A percentile compares a stretch with the other conserved stretches of the same genome.
Evolutionary conservation across 169 alveolate genomes (phyloP).

Genomic region (Eimeria maxima): DNA sequence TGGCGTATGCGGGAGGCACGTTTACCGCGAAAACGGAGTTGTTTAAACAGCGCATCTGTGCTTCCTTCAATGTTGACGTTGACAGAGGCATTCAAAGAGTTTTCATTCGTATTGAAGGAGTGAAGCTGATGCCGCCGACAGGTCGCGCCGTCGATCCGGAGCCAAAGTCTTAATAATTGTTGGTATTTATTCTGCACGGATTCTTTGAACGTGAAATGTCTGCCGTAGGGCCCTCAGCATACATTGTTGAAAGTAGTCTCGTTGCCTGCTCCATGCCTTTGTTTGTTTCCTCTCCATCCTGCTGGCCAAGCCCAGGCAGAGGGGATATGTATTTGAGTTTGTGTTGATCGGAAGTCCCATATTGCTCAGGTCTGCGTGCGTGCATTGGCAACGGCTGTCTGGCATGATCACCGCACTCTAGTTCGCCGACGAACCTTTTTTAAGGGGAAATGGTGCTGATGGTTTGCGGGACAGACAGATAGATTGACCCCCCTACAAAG

Average conservation of each 20-base stretch:
- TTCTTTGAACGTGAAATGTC: neutral
- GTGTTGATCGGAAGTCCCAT: conserved; percentile 18
- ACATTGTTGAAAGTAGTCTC: too few relatives aligned
- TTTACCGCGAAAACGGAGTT: conserved; percentile 70
- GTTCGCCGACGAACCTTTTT: too few relatives aligned
- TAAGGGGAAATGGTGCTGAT: neutral
- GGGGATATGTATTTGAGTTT: neutral
- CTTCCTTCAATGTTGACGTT: conserved; percentile 56
- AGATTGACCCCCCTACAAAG: neutral
- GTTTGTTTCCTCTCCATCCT: too few relatives aligned
- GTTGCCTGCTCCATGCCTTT: too few relatives aligned
- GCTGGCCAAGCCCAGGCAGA: neutral
- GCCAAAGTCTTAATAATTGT: neutral
- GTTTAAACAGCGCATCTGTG: conserved; percentile 75
- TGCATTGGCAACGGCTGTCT: neutral
- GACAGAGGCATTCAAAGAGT: conserved; percentile 81
- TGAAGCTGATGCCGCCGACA: conserved; percentile 66
- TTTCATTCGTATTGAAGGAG: conserved; percentile 74
- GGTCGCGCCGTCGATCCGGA: conserved; percentile 44
- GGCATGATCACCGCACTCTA: neutral
- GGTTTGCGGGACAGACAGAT: neutral
- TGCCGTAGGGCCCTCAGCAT: neutral
- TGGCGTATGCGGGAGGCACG: conserved; percentile 72
- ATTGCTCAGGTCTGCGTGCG: conserved; percentile 42
- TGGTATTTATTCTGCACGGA: neutral